Base-by-base conservation (phyloP, 208 protist species). In the Vickermania ingenoplastis region DNA sequence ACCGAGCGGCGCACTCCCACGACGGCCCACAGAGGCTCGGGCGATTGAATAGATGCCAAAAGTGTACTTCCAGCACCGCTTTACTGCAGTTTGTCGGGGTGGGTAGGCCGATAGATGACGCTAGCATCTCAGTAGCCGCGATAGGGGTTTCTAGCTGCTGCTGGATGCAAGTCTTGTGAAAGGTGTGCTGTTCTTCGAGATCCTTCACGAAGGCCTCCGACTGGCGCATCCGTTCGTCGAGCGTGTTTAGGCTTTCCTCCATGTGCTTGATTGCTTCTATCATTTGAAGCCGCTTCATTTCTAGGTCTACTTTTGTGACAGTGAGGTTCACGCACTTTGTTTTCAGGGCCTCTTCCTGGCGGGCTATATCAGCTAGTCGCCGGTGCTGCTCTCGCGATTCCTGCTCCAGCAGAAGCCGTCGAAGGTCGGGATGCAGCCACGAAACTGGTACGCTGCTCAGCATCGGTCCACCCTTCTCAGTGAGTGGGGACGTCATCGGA, bases 371-470 rank as follows among this genome's bases (percentile, higher is more conserved):
- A 7, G 68, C 57, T 31, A 91, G 30, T 2, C 75, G 73, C 23
- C 45, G 48, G 0, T 13, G 28, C 2, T 57, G 25, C 17, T 41
- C 27, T 26, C 36, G 28, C 11, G 29, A 36, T 30, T 69, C 64
- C 4, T 62, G 64, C 23, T 76, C 64, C 1, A 41, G 29, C 48
- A 79, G 29, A 27, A 77, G 73, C 51, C 71, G 65, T 30, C 67
- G 75, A 45, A 92, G 50, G 50, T 80, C 76, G 1, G 75, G 72
- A 59, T 92, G 86, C 67, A 90, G 70, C 86, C 86, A 92, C 11
- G 69, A 64, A 1, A 65, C 50, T 1, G 73, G 70, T 14, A 85
- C 71, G 1, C 55, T 53, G n/a, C 66, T 59, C 11, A 59, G 21
- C 36, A 59, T 59, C 63, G 59, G n/a, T n/a, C n/a, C n/a, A n/a